Percentiles rank a stretch among this genome's conserved stretches.
Evolutionary conservation across 371 early-diverging fungal species (phyloP).

Genomic region (Saksenaea vasiformis): DNA sequence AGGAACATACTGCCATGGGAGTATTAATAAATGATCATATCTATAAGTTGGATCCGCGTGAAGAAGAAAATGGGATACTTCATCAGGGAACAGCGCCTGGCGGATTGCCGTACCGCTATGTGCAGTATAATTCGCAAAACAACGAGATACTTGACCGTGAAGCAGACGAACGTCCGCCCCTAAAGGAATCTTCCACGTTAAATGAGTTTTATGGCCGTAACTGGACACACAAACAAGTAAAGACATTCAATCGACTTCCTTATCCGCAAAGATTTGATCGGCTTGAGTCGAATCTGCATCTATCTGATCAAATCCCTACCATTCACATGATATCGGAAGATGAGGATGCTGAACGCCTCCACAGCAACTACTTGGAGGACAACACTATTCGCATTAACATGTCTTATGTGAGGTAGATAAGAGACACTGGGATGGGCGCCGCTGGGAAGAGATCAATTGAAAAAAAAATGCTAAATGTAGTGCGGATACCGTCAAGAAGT

Average conservation of each 20-base stretch:
- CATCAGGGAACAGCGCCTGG: slow-evolving; percentile 59
- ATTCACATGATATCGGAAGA: slow-evolving; percentile 26
- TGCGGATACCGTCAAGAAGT: neutral
- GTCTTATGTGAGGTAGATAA: slow-evolving; percentile 30
- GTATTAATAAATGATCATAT: neutral
- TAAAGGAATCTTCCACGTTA: neutral
- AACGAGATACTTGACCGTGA: slow-evolving; percentile 78
- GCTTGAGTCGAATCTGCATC: slow-evolving; percentile 15
- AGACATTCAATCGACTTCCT: neutral
- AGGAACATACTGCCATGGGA: neutral
- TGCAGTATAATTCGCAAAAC: slow-evolving; percentile 80
- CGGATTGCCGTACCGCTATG: slow-evolving; percentile 79
- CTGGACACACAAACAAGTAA: slow-evolving; percentile 18
- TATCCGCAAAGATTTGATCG: slow-evolving; percentile 16
- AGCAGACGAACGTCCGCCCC: neutral
- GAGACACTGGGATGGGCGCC: too few relatives aligned
- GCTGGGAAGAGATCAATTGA: neutral
- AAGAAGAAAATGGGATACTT: neutral
- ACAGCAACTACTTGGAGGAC: slow-evolving; percentile 24
- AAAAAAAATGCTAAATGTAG: neutral
- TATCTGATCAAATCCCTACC: slow-evolving; percentile 33
- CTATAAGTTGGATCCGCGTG: neutral
- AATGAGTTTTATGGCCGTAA: slow-evolving; percentile 20
- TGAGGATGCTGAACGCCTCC: slow-evolving; percentile 22
- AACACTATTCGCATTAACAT: slow-evolving; percentile 21